Base-by-base conservation (phyloP, 331 rosid genomes). In the Erythrophleum ivorense region DNA sequence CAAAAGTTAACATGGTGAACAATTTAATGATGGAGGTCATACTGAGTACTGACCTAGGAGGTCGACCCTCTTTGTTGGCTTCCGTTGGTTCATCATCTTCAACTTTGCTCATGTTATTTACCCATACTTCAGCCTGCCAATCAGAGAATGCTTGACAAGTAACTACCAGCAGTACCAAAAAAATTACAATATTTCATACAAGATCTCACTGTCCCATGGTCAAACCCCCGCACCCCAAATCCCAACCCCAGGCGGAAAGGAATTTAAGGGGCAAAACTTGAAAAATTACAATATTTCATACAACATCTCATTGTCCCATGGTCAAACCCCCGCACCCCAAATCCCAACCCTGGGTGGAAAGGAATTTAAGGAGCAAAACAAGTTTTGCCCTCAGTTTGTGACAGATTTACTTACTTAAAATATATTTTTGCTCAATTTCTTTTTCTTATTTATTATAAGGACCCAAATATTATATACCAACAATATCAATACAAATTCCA, bases 41-140 rank as follows among this genome's bases (percentile, higher is more conserved):
- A 76, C 87, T 77, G 50, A 88, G 58, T 60, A 78, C 90, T 77
- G 46, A 91, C 98, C 93, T 84, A 53, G 85, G 45, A 83, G 95
- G 92, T 58, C 90, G 89, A 73, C 78, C 82, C 76, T 77, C 87
- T 53, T 60, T 41, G 74, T 80, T 88, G 11, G 65, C 85, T 79
- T 74, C 77, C 41, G 67, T 57, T 33, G 75, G 80, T 75, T 88
- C 94, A 79, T 89, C 89, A 67, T 81, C 90, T 36, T 71, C 90
- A 62, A 65, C 84, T 76, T 82, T 57, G 76, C 89, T 82, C 98
- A 93, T 90, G 48, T 85, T 88, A 71, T 81, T 89, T 73, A 91
- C 91, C 98, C 94, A 95, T 84, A 71, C 75, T 80, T 88, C 88
- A 31, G 98, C 98, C 98, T 93, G 90, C 89, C 80, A 45, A 86